These are phyloP conservation scores for Xylaria sp. DNA, from an alignment of 2,329 filamentous ascomycete genomes.

Conservation along the genomic window DNA sequence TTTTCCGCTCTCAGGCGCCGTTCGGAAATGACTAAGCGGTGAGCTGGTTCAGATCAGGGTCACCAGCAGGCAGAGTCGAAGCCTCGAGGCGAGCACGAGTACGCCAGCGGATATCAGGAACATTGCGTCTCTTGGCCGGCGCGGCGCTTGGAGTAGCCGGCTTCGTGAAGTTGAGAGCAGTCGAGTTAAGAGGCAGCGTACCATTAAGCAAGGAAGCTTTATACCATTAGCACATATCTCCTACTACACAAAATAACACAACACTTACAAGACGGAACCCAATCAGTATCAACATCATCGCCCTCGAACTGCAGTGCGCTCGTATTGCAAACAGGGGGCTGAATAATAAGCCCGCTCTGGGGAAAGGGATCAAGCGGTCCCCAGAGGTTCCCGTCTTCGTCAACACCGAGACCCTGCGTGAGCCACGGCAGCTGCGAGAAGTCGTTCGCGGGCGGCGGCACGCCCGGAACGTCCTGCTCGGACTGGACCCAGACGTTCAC, in stretches of 20 bases:
- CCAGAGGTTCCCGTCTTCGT: constrained; percentile 52
- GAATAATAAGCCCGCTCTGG: constrained; percentile 51
- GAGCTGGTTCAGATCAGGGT: constrained; percentile 32
- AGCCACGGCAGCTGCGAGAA: constrained; percentile 53
- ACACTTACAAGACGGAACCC: constrained; percentile 41
- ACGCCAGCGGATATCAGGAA: constrained; percentile 34
- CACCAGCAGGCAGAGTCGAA: constrained; percentile 33
- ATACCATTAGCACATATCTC: constrained; percentile 5
- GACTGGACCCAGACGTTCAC: constrained; percentile 53
- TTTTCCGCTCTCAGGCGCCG: neutral
- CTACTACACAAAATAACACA: neutral
- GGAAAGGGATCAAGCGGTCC: constrained; percentile 54
- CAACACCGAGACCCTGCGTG: constrained; percentile 51
- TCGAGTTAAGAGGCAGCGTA: constrained; percentile 38
- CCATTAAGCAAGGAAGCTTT: constrained; percentile 38
- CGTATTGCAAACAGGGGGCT: constrained; percentile 39
- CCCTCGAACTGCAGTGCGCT: constrained; percentile 29
- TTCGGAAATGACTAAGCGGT: constrained; percentile 15
- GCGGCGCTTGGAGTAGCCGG: neutral
- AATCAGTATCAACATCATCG: constrained; percentile 35
- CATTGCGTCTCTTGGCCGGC: constrained; percentile 31
- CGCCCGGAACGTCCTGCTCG: constrained; percentile 53
- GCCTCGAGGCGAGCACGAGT: constrained; percentile 35
- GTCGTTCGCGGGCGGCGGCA: constrained; percentile 50
- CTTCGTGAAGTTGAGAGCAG: constrained; percentile 25